Conservation (phyloP, 176 grass and related monocot genomes). For the Triticum urartu region DNA sequence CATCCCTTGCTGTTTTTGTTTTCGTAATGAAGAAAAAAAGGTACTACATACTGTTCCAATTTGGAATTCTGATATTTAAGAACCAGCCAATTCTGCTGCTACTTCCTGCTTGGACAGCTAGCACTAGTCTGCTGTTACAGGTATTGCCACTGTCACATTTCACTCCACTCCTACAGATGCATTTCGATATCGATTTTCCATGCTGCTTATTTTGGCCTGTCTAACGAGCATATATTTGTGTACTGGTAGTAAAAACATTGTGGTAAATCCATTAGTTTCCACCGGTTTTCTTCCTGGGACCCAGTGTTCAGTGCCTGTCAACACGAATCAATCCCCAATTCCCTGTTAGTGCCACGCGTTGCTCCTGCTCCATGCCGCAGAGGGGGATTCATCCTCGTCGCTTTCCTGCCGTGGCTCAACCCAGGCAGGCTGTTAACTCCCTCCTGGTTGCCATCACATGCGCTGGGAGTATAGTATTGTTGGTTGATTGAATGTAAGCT, state of each 20-base stretch:
- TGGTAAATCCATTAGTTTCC: too few relatives aligned
- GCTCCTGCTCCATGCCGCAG: too few relatives aligned
- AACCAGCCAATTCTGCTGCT: background rate
- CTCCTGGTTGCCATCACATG: too few relatives aligned
- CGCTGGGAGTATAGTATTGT: too few relatives aligned
- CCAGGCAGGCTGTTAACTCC: too few relatives aligned
- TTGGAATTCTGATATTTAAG: background rate
- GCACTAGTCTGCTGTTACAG: background rate
- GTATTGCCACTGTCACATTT: background rate
- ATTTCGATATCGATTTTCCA: background rate
- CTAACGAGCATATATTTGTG: too few relatives aligned
- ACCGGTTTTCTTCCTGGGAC: too few relatives aligned
- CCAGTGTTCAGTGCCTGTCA: background rate
- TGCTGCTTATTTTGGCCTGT: background rate
- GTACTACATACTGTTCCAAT: background rate
- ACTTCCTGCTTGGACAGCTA: background rate
- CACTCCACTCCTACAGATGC: background rate
- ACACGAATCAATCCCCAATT: too few relatives aligned
- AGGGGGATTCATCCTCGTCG: too few relatives aligned
- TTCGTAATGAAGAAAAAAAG: background rate
- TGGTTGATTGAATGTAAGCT: background rate
- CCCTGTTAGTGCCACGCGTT: too few relatives aligned
- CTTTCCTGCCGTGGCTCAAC: too few relatives aligned
- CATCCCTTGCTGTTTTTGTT: background rate
- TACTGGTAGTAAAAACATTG: background rate